Percentiles rank a stretch among this genome's conserved stretches.
Evolutionary conservation across 305 asterid genomes (phyloP).

Genomic region (Striga hermonthica): DNA sequence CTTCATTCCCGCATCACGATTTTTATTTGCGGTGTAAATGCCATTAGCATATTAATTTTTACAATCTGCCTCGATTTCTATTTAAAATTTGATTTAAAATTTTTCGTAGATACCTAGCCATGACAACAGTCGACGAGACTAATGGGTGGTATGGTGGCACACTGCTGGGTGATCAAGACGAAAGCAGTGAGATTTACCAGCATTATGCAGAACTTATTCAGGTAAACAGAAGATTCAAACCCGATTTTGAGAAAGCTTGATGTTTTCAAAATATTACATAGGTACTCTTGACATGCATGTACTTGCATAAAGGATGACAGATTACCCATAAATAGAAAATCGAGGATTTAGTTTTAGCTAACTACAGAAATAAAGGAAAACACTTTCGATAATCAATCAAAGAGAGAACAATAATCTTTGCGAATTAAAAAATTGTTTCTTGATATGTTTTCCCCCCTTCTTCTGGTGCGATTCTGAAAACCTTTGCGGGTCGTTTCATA

Average conservation of each 20-base stretch:
- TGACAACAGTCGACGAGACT: constrained; percentile 82
- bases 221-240: constrained; percentile 42
- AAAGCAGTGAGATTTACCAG: constrained; percentile 68
- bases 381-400: too few species aligned
- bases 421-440: too few species aligned
- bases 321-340: too few species aligned
- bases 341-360: too few species aligned
- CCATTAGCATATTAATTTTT: constrained; percentile 3
- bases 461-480: too few species aligned
- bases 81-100: too few species aligned
- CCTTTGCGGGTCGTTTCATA: too few species aligned
- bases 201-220: constrained; percentile 94
- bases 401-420: too few species aligned
- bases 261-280: not conserved
- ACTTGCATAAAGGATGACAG: too few species aligned
- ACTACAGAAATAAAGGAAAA: too few species aligned
- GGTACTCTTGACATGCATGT: too few species aligned
- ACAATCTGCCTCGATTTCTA: not conserved
- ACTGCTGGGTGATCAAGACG: constrained; percentile 88
- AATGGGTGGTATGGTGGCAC: constrained; percentile 98
- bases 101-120: constrained; percentile 75
- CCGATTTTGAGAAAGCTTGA: constrained; percentile 5
- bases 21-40: not conserved
- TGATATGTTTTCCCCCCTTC: too few species aligned
- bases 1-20: not conserved